These are phyloP conservation scores for Furcasterigmium sp. DNA, from an alignment of 2,329 filamentous ascomycete species.

Conservation along the genomic window DNA sequence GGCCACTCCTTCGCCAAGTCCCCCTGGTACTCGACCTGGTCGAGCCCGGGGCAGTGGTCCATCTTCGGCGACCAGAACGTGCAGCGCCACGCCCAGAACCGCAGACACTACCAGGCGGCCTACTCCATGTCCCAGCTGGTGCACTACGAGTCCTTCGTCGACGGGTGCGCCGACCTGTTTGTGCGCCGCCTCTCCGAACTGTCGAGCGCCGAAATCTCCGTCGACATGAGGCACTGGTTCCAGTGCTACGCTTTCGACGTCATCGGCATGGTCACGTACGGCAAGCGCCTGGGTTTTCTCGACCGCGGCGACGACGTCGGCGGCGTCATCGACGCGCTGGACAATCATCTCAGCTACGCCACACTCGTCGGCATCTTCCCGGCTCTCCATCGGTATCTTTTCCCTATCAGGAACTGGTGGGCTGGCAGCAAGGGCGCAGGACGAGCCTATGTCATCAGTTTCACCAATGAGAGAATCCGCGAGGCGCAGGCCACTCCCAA, in stretches of 20 bases:
- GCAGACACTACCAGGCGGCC: conserved; percentile 34
- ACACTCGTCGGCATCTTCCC: conserved; percentile 36
- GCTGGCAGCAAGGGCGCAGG: conserved; percentile 17
- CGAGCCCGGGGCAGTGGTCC: conserved; percentile 13
- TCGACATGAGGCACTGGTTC: conserved; percentile 37
- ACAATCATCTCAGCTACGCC: conserved; percentile 27
- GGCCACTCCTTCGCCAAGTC: conserved; percentile 28
- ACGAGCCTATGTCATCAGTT: conserved; percentile 16
- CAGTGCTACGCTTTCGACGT: conserved; percentile 46
- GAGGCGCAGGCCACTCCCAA: conserved; percentile 14
- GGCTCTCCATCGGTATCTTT: conserved; percentile 28
- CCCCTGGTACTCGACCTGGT: conserved; percentile 18
- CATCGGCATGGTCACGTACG: conserved; percentile 43
- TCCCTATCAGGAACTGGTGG: conserved; percentile 20
- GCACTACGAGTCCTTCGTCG: conserved; percentile 42
- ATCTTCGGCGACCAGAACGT: conserved; percentile 28
- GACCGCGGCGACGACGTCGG: conserved; percentile 38
- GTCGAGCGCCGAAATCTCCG: conserved; percentile 15
- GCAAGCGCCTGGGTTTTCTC: conserved; percentile 35
- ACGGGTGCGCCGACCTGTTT: conserved; percentile 39
- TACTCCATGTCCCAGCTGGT: conserved; percentile 44
- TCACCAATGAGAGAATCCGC: conserved; percentile 24
- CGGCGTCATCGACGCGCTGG: conserved; percentile 32
- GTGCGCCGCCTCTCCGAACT: conserved; percentile 28
- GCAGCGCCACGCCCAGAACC: conserved; percentile 26